Evolutionary conservation across 495 filamentous ascomycete species (phyloP), one percentile per base, ranked within the genome.

Genomic region (Penicillium manginii): DNA sequence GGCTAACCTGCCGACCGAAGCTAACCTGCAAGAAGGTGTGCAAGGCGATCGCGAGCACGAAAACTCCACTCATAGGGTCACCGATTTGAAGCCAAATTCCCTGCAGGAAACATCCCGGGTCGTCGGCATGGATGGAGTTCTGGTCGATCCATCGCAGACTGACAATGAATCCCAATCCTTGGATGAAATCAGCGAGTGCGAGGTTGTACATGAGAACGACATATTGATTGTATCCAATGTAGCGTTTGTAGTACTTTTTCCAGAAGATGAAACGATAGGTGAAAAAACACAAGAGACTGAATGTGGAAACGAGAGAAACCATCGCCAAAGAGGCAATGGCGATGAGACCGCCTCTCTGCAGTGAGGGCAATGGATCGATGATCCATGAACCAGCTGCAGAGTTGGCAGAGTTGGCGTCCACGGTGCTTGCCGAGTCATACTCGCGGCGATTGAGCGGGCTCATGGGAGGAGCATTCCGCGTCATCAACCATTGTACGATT

Each of bases 151-250:
- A 87, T 47, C 78, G 71, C 31, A 81, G 74, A 65, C 82, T 86
- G 32, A 90, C 72, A 46, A 87, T 56, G 64, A 89, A 90, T 5
- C 84, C 83, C 9, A 81, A 67, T 3, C 82, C 70, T 59, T 89
- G 87, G 57, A 88, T 84, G 31, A 89, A 73, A 61, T 90, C 87
- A 56, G 88, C 87, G 31, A 89, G 58, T 2, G 89, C 71, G n/a
- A 90, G 80, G 65, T 89, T 89, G 67, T 83, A 84, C 53, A 90
- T 83, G n/a, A 91, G 77, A 37, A 90, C 63, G 9, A 90, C 77
- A 64, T 85, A 88, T 68, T 91, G 87, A 63, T 89, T 89, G 70
- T 79, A 79, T 23, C 69, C 62, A 14, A 68, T 66, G 49, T 68
- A 69, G 0, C 67, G 64, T 22, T 60, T 58, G 50, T 75, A 77